A percentile compares a stretch with the other conserved stretches of the same genome.
Evolutionary conservation across 805 yeast species (phyloP).

Genomic region (Nakazawaea wickerhamii): DNA sequence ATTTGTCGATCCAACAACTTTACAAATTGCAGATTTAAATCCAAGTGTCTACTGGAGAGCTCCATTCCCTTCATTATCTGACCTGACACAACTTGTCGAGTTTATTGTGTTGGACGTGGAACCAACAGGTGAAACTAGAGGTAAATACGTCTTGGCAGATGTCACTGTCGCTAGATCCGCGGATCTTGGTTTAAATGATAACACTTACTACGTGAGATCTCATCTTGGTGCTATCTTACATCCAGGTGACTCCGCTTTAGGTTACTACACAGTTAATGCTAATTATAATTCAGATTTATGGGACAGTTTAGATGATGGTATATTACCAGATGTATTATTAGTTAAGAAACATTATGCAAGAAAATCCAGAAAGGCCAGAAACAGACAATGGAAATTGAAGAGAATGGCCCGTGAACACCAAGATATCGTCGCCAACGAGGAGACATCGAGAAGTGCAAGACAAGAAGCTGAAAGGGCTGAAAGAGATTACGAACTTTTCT

Average conservation of each 20-base stretch:
- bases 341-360: slow-evolving; percentile 87
- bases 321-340: slow-evolving; percentile 77
- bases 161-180: slow-evolving; percentile 83
- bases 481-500: slow-evolving; percentile 89
- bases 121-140: slow-evolving; percentile 75
- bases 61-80: slow-evolving; percentile 75
- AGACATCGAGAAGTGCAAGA: slow-evolving; percentile 63
- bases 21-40: slow-evolving; percentile 70
- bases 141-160: slow-evolving; percentile 82
- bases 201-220: slow-evolving; percentile 76
- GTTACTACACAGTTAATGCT: slow-evolving; percentile 79
- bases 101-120: slow-evolving; percentile 92
- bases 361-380: slow-evolving; percentile 67
- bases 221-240: slow-evolving; percentile 93
- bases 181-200: slow-evolving; percentile 84
- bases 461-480: slow-evolving; percentile 91
- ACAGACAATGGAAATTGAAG: slow-evolving; percentile 86
- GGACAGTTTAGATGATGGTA: slow-evolving; percentile 60
- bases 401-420: slow-evolving; percentile 96
- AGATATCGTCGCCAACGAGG: slow-evolving; percentile 72
- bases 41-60: slow-evolving; percentile 74
- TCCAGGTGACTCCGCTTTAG: slow-evolving; percentile 94
- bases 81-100: slow-evolving; percentile 72
- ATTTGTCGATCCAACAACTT: slow-evolving; percentile 77
- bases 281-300: slow-evolving; percentile 86